Conservation (phyloP, 495 filamentous ascomycete species). For the Penicillium crystallinum region DNA sequence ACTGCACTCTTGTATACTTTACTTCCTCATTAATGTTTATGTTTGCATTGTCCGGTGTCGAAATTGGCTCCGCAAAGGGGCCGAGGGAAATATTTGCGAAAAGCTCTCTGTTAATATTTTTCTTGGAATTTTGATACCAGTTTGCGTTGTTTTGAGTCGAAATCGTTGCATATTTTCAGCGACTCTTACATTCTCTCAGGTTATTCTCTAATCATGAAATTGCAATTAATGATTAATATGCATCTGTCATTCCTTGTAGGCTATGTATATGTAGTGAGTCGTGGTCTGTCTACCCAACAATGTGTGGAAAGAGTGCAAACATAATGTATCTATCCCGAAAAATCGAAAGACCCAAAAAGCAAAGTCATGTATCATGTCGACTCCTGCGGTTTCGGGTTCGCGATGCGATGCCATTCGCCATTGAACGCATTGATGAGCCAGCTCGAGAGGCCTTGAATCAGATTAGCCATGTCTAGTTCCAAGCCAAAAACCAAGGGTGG, state of each 20-base stretch:
- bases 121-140: neutral
- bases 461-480: constrained; percentile 18
- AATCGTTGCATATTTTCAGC: neutral
- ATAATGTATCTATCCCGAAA: constrained; percentile 4
- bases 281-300: neutral
- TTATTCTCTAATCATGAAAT: neutral
- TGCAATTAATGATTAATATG: neutral
- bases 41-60: constrained; percentile 5
- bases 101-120: neutral
- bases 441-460: constrained; percentile 64
- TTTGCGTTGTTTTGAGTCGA: neutral
- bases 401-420: constrained; percentile 83
- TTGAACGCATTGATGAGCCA: constrained; percentile 98
- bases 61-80: neutral
- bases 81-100: neutral
- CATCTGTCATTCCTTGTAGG: neutral
- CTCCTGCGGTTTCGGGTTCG: constrained; percentile 55
- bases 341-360: constrained; percentile 17
- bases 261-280: neutral
- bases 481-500: neutral
- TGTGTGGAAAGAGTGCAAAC: neutral
- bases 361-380: constrained; percentile 16
- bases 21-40: constrained; percentile 1
- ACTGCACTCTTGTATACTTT: constrained; percentile 3
- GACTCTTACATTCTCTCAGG: neutral